Conservation (phyloP, 1,284 basidiomycete species). For the Fomitopsis schrenkii region DNA sequence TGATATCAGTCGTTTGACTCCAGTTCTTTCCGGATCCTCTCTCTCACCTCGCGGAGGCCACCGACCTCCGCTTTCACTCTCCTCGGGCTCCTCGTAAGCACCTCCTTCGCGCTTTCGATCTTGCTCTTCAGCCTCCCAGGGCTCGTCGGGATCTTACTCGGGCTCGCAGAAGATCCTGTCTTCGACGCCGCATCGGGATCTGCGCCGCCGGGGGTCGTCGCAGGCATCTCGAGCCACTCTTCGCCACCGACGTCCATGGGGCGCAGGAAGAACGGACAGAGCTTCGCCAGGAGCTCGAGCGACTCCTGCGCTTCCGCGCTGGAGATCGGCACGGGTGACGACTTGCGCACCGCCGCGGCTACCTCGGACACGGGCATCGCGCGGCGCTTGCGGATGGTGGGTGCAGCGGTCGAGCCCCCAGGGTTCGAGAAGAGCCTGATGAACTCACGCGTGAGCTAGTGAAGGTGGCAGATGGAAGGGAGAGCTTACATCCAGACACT, state of each 20-base stretch:
- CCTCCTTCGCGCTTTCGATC: slow-evolving; percentile 52
- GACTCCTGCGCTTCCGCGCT: slow-evolving; percentile 72
- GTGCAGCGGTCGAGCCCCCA: slow-evolving; percentile 40
- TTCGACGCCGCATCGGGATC: slow-evolving; percentile 14
- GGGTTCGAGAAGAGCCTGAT: slow-evolving; percentile 64
- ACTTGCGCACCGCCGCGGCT: slow-evolving; percentile 63
- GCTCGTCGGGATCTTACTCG: slow-evolving; percentile 21
- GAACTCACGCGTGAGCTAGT: not conserved
- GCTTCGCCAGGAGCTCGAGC: slow-evolving; percentile 52
- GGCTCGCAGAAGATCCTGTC: slow-evolving; percentile 9
- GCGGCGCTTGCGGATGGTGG: slow-evolving; percentile 60
- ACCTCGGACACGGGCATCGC: slow-evolving; percentile 64
- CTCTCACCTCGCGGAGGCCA: slow-evolving; percentile 71
- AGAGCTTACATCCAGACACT: slow-evolving; percentile 76
- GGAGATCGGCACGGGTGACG: slow-evolving; percentile 74
- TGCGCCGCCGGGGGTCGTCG: slow-evolving; percentile 29
- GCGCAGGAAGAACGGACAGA: slow-evolving; percentile 78
- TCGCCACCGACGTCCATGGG: slow-evolving; percentile 57
- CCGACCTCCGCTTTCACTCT: slow-evolving; percentile 64
- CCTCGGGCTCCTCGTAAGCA: slow-evolving; percentile 64
- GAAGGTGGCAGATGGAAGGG: not conserved
- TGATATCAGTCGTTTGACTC: slow-evolving; percentile 33
- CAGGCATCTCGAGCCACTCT: slow-evolving; percentile 81
- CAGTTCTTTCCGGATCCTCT: slow-evolving; percentile 72
- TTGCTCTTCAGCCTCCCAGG: slow-evolving; percentile 24